Conservation (phyloP, 73 alveolate species). For the Uronychia binucleata region DNA sequence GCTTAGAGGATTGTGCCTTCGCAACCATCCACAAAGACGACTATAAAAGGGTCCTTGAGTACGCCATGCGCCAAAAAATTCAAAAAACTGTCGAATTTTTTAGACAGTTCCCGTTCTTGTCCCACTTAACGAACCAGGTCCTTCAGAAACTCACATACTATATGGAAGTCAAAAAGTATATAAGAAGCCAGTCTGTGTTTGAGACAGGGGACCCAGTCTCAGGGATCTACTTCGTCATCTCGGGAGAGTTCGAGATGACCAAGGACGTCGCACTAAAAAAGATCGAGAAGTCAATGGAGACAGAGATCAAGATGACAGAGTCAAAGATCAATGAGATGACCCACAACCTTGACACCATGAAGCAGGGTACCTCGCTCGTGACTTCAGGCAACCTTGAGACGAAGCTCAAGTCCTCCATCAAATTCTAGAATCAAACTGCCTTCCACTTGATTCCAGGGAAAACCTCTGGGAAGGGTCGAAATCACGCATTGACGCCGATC, state of each 20-base stretch:
- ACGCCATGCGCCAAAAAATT: conserved; percentile 29
- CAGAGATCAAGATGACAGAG: background rate
- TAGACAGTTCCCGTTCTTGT: conserved; percentile 44
- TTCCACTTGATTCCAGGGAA: too few species aligned
- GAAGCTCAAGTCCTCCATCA: too few species aligned
- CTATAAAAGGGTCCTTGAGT: conserved; percentile 43
- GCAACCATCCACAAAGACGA: conserved; percentile 54
- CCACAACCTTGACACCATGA: too few species aligned
- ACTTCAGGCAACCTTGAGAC: too few species aligned
- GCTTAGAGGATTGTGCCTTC: conserved; percentile 50
- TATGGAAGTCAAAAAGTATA: conserved; percentile 35
- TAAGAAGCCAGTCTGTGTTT: conserved; percentile 45
- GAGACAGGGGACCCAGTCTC: conserved; percentile 44
- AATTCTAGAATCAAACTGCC: too few species aligned
- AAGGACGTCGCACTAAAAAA: background rate
- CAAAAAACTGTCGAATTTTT: conserved; percentile 42
- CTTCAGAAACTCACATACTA: conserved; percentile 62
- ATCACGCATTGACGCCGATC: too few species aligned
- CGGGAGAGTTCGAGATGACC: conserved; percentile 61
- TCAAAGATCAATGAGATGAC: background rate
- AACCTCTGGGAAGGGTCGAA: background rate
- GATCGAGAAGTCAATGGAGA: background rate
- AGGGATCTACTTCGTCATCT: conserved; percentile 50
- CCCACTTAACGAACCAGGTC: conserved; percentile 38
- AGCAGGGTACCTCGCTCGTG: too few species aligned